These are phyloP conservation scores for Solanum paucissectum DNA, from an alignment of 257 asterid genomes.

Conservation along the genomic window DNA sequence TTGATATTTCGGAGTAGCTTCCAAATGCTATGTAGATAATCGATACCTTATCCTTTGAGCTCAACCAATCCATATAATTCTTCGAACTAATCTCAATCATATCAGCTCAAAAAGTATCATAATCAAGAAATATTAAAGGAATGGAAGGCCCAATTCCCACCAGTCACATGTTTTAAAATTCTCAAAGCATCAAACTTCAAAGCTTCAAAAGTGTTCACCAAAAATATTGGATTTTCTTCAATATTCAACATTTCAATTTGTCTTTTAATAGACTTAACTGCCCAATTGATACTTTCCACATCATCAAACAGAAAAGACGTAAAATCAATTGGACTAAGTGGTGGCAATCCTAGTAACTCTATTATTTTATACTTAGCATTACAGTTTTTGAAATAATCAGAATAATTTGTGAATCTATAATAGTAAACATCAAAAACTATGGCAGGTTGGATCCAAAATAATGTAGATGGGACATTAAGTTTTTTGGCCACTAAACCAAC, in stretches of 20 bases:
- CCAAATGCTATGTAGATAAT: slow-evolving; percentile 13
- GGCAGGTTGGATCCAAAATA: not conserved
- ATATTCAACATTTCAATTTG: not conserved
- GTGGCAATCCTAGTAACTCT: not conserved
- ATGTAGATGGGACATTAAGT: no score
- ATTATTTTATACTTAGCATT: not conserved
- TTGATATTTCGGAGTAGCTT: not conserved
- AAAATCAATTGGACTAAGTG: not conserved
- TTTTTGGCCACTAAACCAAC: no score
- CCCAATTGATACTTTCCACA: not conserved
- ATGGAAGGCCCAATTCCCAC: no score
- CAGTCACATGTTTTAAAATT: no score
- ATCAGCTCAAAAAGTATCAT: no score
- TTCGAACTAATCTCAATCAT: not conserved
- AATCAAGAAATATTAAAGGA: no score
- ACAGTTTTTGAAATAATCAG: no score
- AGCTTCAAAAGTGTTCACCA: no score
- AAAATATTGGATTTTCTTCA: not conserved
- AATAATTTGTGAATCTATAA: no score
- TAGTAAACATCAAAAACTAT: not conserved
- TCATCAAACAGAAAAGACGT: not conserved
- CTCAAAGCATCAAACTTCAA: no score
- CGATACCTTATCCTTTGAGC: not conserved
- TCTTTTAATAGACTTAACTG: not conserved
- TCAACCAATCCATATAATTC: slow-evolving; percentile 4